phyloP scores from a whole-genome alignment of 768 basidiomycete species.

The Kwoniella sp. region DNA sequence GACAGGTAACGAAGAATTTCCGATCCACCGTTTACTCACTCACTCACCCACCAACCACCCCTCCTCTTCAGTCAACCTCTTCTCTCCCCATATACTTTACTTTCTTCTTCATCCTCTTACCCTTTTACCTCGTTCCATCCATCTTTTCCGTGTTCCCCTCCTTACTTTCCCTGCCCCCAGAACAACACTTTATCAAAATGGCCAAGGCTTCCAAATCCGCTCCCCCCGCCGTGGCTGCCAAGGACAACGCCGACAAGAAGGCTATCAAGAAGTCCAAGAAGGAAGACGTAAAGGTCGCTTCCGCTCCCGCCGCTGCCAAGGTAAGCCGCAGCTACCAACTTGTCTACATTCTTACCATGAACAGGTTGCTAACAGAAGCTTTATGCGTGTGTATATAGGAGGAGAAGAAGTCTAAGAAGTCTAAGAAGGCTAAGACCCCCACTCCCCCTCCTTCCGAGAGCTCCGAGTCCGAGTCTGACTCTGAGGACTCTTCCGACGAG shows the following conservation, averaged over 20 bases:
- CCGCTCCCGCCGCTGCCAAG: constrained; percentile 33
- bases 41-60: neutral
- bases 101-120: constrained; percentile 6
- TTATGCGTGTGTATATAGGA: constrained; percentile 7
- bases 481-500: constrained; percentile 33
- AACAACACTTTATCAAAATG: constrained; percentile 36
- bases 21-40: constrained; percentile 9
- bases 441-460: constrained; percentile 40
- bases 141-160: constrained; percentile 6
- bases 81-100: neutral
- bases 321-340: constrained; percentile 23
- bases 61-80: neutral
- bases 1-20: constrained; percentile 19
- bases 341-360: neutral
- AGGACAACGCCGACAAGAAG: constrained; percentile 47
- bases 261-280: constrained; percentile 46
- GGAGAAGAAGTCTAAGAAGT: constrained; percentile 45
- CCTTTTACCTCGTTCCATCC: constrained; percentile 10
- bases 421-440: constrained; percentile 43
- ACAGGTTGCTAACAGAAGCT: neutral
- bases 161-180: constrained; percentile 8
- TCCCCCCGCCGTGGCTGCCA: constrained; percentile 42
- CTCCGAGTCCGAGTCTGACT: constrained; percentile 38
- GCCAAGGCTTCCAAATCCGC: constrained; percentile 44
- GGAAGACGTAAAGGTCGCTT: constrained; percentile 31